These are phyloP conservation scores for Micromonas pusilla DNA, from an alignment of 139 green algal genomes.

Conservation along the genomic window DNA sequence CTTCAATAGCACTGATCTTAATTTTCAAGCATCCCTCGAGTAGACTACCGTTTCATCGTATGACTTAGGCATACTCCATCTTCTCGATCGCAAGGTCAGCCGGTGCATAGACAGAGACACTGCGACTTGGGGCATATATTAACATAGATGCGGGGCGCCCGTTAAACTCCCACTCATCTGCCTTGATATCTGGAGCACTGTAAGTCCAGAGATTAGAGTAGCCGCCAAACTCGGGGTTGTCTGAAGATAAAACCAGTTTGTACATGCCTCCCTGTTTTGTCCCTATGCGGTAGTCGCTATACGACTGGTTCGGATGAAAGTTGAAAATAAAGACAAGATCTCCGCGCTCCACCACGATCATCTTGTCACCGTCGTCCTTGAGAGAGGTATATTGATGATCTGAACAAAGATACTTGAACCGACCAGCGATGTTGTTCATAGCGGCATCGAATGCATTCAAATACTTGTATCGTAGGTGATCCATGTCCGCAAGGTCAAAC, in stretches of 20 bases:
- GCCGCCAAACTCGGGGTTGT: constrained; percentile 30
- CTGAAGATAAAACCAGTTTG: constrained; percentile 43
- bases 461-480: constrained; percentile 83
- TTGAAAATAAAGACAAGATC: constrained; percentile 99
- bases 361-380: constrained; percentile 85
- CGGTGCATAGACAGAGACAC: constrained; percentile 39
- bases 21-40: too few species aligned
- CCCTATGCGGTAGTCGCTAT: constrained; percentile 59
- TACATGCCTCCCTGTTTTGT: constrained; percentile 59
- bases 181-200: not conserved
- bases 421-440: constrained; percentile 92
- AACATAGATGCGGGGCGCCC: constrained; percentile 34
- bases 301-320: constrained; percentile 87
- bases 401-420: constrained; percentile 68
- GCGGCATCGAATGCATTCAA: constrained; percentile 82
- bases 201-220: constrained; percentile 19
- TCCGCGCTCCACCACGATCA: constrained; percentile 88
- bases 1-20: too few species aligned
- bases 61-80: not conserved
- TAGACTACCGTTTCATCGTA: too few species aligned
- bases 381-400: constrained; percentile 61
- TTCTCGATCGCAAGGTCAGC: constrained; percentile 19
- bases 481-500: constrained; percentile 80
- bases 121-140: constrained; percentile 40
- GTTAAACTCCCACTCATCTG: constrained; percentile 37